These are phyloP conservation scores for Aspergillus bridgeri DNA, from an alignment of 495 filamentous ascomycete species.

Conservation along the genomic window DNA sequence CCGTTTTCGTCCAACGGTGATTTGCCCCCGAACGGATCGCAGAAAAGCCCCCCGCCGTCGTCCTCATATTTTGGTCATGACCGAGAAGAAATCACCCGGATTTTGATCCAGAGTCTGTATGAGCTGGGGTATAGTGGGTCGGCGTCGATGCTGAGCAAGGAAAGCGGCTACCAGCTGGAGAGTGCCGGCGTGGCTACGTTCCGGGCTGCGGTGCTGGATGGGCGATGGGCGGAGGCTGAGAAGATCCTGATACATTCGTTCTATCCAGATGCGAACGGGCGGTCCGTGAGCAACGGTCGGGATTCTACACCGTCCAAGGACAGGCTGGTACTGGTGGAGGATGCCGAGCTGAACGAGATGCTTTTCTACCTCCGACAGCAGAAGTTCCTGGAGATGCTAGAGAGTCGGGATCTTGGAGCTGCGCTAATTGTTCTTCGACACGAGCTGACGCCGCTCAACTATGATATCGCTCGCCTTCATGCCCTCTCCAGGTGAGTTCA, in stretches of 20 bases:
- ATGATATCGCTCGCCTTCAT: constrained; percentile 72
- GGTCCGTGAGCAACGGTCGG: constrained; percentile 34
- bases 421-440: constrained; percentile 78
- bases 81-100: constrained; percentile 88
- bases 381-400: constrained; percentile 90
- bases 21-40: constrained; percentile 46
- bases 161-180: constrained; percentile 89
- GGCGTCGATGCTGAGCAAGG: constrained; percentile 67
- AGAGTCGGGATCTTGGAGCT: constrained; percentile 64
- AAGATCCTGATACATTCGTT: constrained; percentile 64
- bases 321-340: constrained; percentile 50
- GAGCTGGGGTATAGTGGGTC: constrained; percentile 83
- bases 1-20: constrained; percentile 37
- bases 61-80: constrained; percentile 73
- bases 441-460: constrained; percentile 84
- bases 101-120: constrained; percentile 84
- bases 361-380: constrained; percentile 84
- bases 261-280: constrained; percentile 46
- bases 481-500: constrained; percentile 69
- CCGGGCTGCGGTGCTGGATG: constrained; percentile 72
- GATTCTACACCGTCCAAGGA: constrained; percentile 29
- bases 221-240: constrained; percentile 84
- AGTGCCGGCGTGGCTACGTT: constrained; percentile 81
- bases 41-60: constrained; percentile 31
- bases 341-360: constrained; percentile 58